Evolutionary conservation across 2,329 filamentous ascomycete species (phyloP).

Genomic region (Colletotrichum lini): DNA sequence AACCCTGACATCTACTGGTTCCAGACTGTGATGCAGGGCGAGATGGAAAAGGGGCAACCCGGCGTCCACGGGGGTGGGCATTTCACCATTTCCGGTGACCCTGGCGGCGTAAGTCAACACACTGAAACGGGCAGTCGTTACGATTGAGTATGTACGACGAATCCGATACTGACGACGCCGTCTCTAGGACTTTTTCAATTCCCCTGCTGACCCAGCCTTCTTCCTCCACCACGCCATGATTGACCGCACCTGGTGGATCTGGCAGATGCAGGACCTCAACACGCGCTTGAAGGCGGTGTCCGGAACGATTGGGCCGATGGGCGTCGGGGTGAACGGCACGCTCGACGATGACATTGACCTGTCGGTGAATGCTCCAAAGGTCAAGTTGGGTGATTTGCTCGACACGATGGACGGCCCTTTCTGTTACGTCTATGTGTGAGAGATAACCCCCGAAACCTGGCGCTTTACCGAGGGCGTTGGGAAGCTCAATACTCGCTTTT

Average conservation of each 20-base stretch:
- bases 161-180: background rate
- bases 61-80: constrained; percentile 57
- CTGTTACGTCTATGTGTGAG: constrained; percentile 51
- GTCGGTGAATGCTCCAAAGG: constrained; percentile 44
- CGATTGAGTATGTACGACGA: background rate
- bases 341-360: constrained; percentile 47
- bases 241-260: constrained; percentile 47
- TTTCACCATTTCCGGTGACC: constrained; percentile 56
- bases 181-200: constrained; percentile 48
- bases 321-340: constrained; percentile 36
- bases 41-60: constrained; percentile 41
- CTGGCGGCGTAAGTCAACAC: constrained; percentile 43
- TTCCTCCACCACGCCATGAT: constrained; percentile 48
- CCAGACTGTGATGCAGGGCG: constrained; percentile 54
- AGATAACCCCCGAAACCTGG: too few species aligned
- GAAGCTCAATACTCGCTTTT: too few species aligned
- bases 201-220: constrained; percentile 49
- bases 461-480: too few species aligned
- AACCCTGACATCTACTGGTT: constrained; percentile 51
- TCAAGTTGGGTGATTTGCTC: constrained; percentile 51
- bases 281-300: constrained; percentile 36
- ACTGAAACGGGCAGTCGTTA: too few species aligned
- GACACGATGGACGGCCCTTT: constrained; percentile 49
- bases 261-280: constrained; percentile 45
- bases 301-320: constrained; percentile 34